Evolutionary conservation across 1,284 basidiomycete species (phyloP).

Genomic region (Abortiporus biennis): DNA sequence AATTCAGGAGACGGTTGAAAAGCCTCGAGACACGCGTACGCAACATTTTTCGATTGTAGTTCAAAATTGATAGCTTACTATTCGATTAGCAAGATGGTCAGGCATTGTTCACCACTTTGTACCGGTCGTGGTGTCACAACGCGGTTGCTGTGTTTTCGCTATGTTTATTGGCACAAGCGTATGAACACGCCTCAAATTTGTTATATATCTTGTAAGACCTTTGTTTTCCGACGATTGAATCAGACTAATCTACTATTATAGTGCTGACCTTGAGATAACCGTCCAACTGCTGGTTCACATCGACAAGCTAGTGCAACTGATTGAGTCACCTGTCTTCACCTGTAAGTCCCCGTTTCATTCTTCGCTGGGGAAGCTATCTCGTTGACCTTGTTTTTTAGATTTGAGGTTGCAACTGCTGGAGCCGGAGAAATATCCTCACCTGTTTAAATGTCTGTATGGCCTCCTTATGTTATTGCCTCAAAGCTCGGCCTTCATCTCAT

Average conservation of each 20-base stretch:
- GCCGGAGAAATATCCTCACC: slow-evolving; percentile 92
- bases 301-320: slow-evolving; percentile 96
- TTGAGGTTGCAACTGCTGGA: slow-evolving; percentile 96
- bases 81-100: slow-evolving; percentile 81
- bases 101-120: slow-evolving; percentile 86
- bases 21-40: slow-evolving; percentile 88
- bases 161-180: slow-evolving; percentile 95
- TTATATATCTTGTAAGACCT: slow-evolving; percentile 87
- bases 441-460: slow-evolving; percentile 98
- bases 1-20: slow-evolving; percentile 90
- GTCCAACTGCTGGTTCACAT: slow-evolving; percentile 94
- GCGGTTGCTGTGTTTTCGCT: slow-evolving; percentile 95
- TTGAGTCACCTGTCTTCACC: slow-evolving; percentile 98
- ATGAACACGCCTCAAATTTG: slow-evolving; percentile 97
- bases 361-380: neutral
- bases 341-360: slow-evolving; percentile 46
- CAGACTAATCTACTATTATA: slow-evolving; percentile 25
- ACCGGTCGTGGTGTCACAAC: slow-evolving; percentile 98
- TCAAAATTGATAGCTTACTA: slow-evolving; percentile 1
- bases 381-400: slow-evolving; percentile 41
- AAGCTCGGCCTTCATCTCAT: slow-evolving; percentile 92
- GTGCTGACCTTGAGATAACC: slow-evolving; percentile 95
- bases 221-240: neutral
- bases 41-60: slow-evolving; percentile 8
- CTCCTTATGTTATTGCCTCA: slow-evolving; percentile 97